These are phyloP conservation scores for Podila epicladia DNA, from an alignment of 192 early-diverging fungal genomes.

Conservation along the genomic window DNA sequence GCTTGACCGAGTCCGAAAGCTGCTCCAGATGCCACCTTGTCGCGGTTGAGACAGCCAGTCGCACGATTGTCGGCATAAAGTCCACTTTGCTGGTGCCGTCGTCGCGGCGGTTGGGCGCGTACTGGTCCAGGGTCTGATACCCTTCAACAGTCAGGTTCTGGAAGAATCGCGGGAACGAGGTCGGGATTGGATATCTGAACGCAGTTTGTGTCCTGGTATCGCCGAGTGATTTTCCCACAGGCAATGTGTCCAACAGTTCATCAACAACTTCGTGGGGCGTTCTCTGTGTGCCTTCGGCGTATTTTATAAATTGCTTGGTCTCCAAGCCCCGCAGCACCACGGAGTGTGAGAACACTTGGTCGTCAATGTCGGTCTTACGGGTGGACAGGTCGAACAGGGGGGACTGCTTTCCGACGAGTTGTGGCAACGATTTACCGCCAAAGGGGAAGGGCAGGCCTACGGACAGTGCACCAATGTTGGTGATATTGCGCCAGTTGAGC, in stretches of 20 bases:
- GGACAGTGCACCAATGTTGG: slow-evolving; percentile 51
- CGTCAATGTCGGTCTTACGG: slow-evolving; percentile 12
- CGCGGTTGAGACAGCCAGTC: slow-evolving; percentile 27
- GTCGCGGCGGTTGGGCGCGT: slow-evolving; percentile 17
- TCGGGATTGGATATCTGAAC: slow-evolving; percentile 48
- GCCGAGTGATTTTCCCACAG: slow-evolving; percentile 40
- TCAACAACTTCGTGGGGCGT: slow-evolving; percentile 35
- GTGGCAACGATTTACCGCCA: slow-evolving; percentile 17
- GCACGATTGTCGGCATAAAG: slow-evolving; percentile 20
- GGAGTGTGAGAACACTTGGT: slow-evolving; percentile 42
- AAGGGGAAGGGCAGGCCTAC: slow-evolving; percentile 52
- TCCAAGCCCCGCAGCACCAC: slow-evolving; percentile 40
- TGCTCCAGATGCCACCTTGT: slow-evolving; percentile 41
- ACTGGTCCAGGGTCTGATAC: slow-evolving; percentile 12
- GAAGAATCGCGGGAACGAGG: slow-evolving; percentile 53
- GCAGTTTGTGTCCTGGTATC: slow-evolving; percentile 24
- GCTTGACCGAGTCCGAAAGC: slow-evolving; percentile 33
- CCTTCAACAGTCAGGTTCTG: slow-evolving; percentile 41
- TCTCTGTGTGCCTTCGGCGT: slow-evolving; percentile 25
- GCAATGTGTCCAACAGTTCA: slow-evolving; percentile 29
- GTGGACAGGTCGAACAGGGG: slow-evolving; percentile 31
- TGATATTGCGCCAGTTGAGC: slow-evolving; percentile 58
- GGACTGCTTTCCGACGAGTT: slow-evolving; percentile 17
- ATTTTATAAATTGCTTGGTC: slow-evolving; percentile 25
- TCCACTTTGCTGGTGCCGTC: slow-evolving; percentile 46